Conservation (phyloP, 495 filamentous ascomycete genomes). For the Aspergillus mulundensis region DNA sequence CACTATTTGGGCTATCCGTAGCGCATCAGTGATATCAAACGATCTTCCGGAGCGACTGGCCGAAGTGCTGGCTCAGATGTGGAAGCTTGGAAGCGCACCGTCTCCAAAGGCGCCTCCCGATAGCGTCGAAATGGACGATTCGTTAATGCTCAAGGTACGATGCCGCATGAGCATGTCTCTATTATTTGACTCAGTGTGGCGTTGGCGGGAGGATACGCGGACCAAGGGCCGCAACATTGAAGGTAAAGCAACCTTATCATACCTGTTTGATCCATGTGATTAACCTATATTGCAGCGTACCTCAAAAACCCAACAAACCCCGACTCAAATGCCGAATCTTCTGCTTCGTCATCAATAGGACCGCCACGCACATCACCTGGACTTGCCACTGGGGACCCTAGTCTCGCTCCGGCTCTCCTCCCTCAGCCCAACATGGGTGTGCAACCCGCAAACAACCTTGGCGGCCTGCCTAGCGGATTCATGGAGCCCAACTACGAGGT, state of each 20-base stretch:
- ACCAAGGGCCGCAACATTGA: constrained; percentile 76
- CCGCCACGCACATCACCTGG: constrained; percentile 31
- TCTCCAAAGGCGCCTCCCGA: constrained; percentile 27
- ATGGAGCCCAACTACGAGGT: constrained; percentile 71
- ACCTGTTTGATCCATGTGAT: background rate
- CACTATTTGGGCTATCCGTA: constrained; percentile 72
- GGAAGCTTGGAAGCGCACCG: constrained; percentile 65
- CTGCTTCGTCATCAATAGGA: constrained; percentile 55
- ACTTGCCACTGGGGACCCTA: constrained; percentile 38
- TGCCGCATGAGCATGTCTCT: constrained; percentile 92
- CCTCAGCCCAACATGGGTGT: constrained; percentile 33
- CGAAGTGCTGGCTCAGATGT: constrained; percentile 88
- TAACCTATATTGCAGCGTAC: constrained; percentile 46
- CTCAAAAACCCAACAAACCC: constrained; percentile 85
- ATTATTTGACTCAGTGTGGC: constrained; percentile 89
- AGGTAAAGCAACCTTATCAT: constrained; percentile 49
- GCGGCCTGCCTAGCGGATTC: constrained; percentile 49
- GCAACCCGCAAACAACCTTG: constrained; percentile 32
- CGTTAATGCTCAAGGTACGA: constrained; percentile 76
- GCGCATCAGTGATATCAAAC: constrained; percentile 74
- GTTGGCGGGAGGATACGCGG: constrained; percentile 85
- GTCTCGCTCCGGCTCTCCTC: constrained; percentile 43
- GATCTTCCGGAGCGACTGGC: constrained; percentile 82
- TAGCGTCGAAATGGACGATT: constrained; percentile 56
- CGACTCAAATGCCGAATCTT: constrained; percentile 70